Percentiles rank a stretch among this genome's conserved stretches.
Evolutionary conservation across 805 yeast species (phyloP).

Genomic region (Candida multigemmis): DNA sequence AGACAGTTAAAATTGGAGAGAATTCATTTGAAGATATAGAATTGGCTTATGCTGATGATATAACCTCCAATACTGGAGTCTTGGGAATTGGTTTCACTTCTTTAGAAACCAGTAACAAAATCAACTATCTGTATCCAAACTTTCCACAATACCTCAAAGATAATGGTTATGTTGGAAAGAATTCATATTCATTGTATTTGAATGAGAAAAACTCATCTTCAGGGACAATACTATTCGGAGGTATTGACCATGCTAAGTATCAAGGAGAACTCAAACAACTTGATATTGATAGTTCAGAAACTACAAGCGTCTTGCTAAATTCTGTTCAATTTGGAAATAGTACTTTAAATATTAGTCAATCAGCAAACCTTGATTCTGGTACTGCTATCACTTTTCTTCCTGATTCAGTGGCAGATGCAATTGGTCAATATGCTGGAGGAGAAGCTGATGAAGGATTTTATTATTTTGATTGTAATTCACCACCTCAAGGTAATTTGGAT

Average conservation of each 20-base stretch:
- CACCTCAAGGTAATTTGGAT: neutral
- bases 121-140: conserved; percentile 13
- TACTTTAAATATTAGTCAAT: neutral
- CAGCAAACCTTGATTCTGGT: conserved; percentile 5
- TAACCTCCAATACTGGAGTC: conserved; percentile 56
- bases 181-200: conserved; percentile 25
- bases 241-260: conserved; percentile 14
- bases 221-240: conserved; percentile 19
- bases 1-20: conserved; percentile 42
- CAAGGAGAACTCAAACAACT: too few species aligned
- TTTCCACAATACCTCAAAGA: conserved; percentile 19
- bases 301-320: neutral
- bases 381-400: conserved; percentile 6
- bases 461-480: neutral
- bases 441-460: neutral
- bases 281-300: too few species aligned
- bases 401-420: conserved; percentile 1
- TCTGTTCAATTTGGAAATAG: neutral
- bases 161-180: conserved; percentile 19
- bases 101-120: conserved; percentile 46
- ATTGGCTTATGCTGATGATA: conserved; percentile 60
- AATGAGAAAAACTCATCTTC: conserved; percentile 6
- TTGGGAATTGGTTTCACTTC: conserved; percentile 59
- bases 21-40: conserved; percentile 38
- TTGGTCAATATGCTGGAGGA: conserved; percentile 2